Conservation (phyloP, 495 filamentous ascomycete genomes). For the Daldinia loculata region DNA sequence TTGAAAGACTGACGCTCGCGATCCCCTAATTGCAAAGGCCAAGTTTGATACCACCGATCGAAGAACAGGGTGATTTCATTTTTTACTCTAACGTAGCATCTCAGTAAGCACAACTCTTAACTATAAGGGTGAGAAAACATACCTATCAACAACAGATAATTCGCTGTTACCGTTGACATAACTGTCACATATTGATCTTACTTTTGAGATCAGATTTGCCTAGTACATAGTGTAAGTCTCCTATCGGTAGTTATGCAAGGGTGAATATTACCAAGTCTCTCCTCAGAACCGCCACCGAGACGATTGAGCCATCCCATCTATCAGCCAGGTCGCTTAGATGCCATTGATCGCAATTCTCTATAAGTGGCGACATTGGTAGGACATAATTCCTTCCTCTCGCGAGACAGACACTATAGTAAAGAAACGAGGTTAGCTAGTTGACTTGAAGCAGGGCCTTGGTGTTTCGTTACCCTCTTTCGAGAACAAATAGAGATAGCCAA, state of each 20-base stretch:
- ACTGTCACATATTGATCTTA: conserved; percentile 70
- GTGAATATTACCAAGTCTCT: conserved; percentile 64
- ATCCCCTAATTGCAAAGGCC: conserved; percentile 46
- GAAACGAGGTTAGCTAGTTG: conserved; percentile 16
- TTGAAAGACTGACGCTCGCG: conserved; percentile 39
- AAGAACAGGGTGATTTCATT: conserved; percentile 46
- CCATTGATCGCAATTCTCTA: conserved; percentile 74
- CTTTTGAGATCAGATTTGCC: conserved; percentile 67
- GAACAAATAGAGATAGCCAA: conserved; percentile 75
- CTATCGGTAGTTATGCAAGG: not conserved
- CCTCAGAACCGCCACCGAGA: conserved; percentile 72
- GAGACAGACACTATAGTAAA: conserved; percentile 65
- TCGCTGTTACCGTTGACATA: conserved; percentile 48
- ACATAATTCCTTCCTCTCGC: conserved; percentile 74
- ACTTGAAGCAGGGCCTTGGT: not conserved
- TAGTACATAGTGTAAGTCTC: conserved; percentile 31
- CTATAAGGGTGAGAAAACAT: not conserved
- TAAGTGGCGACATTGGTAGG: conserved; percentile 68
- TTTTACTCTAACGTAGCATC: conserved; percentile 32
- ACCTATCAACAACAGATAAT: conserved; percentile 42
- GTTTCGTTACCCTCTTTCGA: conserved; percentile 69
- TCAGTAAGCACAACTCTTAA: conserved; percentile 3
- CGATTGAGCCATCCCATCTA: conserved; percentile 71
- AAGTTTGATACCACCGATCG: conserved; percentile 47
- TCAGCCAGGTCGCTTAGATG: conserved; percentile 69